Evolutionary conservation across 805 yeast genomes (phyloP), one percentile per base, ranked within the genome.

Genomic region (Maudiozyma pseudohumilis): DNA sequence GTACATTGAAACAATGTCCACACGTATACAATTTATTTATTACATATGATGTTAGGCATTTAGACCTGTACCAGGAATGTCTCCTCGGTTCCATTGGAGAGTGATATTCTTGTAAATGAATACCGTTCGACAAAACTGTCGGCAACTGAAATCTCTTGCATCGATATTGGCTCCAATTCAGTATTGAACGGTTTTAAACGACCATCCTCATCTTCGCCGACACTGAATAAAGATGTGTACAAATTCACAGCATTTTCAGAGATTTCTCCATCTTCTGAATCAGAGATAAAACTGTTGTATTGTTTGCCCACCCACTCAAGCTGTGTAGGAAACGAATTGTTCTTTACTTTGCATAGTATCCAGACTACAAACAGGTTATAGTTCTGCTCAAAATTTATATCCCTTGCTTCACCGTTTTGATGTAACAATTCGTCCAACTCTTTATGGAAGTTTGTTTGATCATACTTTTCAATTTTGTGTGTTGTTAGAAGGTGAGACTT

Each of bases 391-490:
- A 68, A 60, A 3, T 56, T 64, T 3, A 70, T 52, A 4, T 77
- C 56, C 38, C 65, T 66, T 11, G 65, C 58, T 9, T 6, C 8
- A 36, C 15, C 13, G n/a, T 13, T 3, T 10, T 20, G 13, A 17
- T 5, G 19, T 5, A 80, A 80, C 41, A 76, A 61, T 0, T 67
- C 53, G 2, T 66, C 52, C 3, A 72, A 50, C 26, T 78, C 61
- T 0, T 77, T 61, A 21, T 63, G 59, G 46, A 75, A 69, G n/a
- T n/a, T n/a, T n/a, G 49, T 45, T 3, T 52, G 43, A 49, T 81
- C 88, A 31, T 66, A 61, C 47, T 74, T 73, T 44, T 63, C 61
- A 1, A 75, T 67, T 36, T 63, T 69, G 44, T 74, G 72, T 39
- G 77, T 61, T 1, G 78, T 69, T 10, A 75, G 44, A 2, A 80